Evolutionary conservation across 305 asterid species (phyloP).

Genomic region (Rubia tinctorum): DNA sequence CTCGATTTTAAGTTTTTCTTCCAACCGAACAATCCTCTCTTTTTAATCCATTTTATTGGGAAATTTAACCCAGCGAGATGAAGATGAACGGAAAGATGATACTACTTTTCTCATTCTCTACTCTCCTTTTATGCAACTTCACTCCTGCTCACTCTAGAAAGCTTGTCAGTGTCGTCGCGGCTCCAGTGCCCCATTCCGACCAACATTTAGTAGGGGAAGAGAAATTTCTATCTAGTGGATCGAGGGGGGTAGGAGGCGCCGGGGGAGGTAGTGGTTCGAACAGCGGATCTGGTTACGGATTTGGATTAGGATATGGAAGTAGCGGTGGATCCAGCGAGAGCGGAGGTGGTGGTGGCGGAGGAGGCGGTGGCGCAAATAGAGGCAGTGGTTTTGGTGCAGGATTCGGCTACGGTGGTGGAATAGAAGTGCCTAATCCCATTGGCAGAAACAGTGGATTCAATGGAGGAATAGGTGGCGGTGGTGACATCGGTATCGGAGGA

Average conservation of each 20-base stretch:
- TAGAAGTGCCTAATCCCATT: background rate
- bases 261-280: background rate
- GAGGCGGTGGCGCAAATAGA: background rate
- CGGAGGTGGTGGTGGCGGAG: background rate
- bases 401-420: background rate
- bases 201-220: background rate
- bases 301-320: background rate
- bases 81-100: background rate
- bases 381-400: background rate
- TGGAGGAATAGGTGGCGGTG: constrained; percentile 8
- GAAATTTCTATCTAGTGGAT: background rate
- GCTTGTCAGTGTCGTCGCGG: background rate
- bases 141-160: background rate
- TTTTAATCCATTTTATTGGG: no score
- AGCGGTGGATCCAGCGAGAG: background rate
- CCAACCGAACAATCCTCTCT: background rate
- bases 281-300: background rate
- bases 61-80: background rate
- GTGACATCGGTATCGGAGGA: background rate
- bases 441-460: background rate
- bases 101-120: background rate
- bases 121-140: background rate
- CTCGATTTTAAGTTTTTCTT: no score
- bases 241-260: background rate
- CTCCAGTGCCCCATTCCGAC: background rate